These are phyloP conservation scores for Fusarium begoniae DNA, from an alignment of 2,329 filamentous ascomycete genomes.

Conservation along the genomic window DNA sequence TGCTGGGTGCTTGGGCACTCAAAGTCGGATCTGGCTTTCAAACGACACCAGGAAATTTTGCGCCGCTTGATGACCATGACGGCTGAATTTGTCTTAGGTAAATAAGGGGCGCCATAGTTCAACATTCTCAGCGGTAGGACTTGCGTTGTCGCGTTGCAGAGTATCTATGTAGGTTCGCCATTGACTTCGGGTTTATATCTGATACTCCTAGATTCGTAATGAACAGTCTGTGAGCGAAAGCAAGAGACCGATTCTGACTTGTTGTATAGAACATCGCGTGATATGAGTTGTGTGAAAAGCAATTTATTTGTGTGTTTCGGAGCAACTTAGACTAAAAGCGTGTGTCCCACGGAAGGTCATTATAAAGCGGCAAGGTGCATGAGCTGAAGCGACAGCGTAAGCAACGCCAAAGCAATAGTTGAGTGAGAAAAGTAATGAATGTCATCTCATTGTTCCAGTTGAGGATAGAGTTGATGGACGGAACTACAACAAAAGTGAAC, in stretches of 20 bases:
- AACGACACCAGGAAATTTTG: conserved; percentile 9
- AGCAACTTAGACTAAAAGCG: background rate
- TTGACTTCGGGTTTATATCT: conserved; percentile 2
- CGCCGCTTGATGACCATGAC: background rate
- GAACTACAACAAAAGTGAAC: background rate
- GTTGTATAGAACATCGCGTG: background rate
- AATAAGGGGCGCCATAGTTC: conserved; percentile 7
- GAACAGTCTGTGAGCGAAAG: background rate
- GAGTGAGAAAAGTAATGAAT: background rate
- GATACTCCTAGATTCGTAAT: background rate
- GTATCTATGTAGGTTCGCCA: background rate
- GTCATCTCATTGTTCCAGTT: background rate
- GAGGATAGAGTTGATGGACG: background rate
- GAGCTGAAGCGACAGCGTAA: conserved; percentile 8
- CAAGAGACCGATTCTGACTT: background rate
- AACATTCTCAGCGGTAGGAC: background rate
- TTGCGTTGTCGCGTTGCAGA: background rate
- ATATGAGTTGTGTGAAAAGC: conserved; percentile 1
- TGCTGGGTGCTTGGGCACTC: conserved; percentile 1
- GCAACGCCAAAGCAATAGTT: background rate
- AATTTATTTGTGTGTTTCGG: background rate
- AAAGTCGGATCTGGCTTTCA: conserved; percentile 1
- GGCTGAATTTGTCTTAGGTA: background rate
- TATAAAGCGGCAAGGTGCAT: conserved; percentile 8
- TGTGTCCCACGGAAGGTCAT: background rate